Evolutionary conservation across 1,139 yeast species (phyloP).

Genomic region (Wickerhamiella infanticola): DNA sequence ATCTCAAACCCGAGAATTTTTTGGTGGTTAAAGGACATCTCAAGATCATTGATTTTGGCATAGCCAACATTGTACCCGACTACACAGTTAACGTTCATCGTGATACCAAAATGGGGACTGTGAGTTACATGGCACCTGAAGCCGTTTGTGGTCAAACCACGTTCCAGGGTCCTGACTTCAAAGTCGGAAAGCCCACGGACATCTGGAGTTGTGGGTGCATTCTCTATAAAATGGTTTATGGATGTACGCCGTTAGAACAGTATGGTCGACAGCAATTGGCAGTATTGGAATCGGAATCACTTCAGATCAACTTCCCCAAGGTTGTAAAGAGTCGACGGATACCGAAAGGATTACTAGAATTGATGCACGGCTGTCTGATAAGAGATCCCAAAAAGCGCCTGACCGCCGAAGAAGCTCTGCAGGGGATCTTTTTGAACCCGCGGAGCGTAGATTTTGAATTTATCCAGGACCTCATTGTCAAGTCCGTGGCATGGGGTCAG

Average conservation of each 20-base stretch:
- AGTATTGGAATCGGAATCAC: conserved; percentile 29
- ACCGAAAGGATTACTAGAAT: conserved; percentile 53
- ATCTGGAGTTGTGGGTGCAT: conserved; percentile 98
- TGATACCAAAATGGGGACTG: conserved; percentile 88
- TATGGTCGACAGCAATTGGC: conserved; percentile 73
- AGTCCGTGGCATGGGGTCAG: conserved; percentile 56
- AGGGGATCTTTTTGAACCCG: conserved; percentile 51
- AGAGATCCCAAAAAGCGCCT: conserved; percentile 59
- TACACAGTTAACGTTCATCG: conserved; percentile 83
- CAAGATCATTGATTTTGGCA: conserved; percentile 90
- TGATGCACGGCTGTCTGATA: conserved; percentile 56
- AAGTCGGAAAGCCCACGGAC: conserved; percentile 90
- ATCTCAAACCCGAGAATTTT: conserved; percentile 90
- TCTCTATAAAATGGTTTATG: conserved; percentile 87
- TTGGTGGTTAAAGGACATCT: conserved; percentile 70
- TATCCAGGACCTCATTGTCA: conserved; percentile 54
- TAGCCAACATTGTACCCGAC: conserved; percentile 87
- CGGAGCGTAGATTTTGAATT: conserved; percentile 52
- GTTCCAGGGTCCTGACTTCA: conserved; percentile 30
- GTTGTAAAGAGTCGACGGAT: conserved; percentile 47
- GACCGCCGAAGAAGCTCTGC: conserved; percentile 41
- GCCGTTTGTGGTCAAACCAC: conserved; percentile 44
- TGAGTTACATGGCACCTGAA: conserved; percentile 97
- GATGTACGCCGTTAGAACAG: conserved; percentile 87
- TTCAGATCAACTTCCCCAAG: conserved; percentile 60